Conservation (phyloP, 2,329 filamentous ascomycete species). For the Phyllosticta citribraziliensis region DNA sequence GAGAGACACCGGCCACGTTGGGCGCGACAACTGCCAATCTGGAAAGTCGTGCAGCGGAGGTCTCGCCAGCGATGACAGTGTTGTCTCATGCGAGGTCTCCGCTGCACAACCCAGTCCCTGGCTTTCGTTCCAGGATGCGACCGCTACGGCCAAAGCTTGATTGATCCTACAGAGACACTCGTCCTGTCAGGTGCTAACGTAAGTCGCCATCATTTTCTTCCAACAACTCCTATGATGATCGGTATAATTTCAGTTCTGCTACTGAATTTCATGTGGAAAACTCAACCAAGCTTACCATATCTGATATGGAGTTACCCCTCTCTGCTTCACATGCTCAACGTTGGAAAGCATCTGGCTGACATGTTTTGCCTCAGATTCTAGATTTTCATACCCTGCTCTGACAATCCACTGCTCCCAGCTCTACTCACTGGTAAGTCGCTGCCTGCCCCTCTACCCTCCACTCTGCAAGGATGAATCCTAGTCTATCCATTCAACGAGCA, state of each 20-base stretch:
- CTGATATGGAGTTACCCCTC: slow-evolving; percentile 25
- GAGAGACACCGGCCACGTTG: not conserved
- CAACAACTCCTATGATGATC: slow-evolving; percentile 33
- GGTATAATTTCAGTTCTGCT: slow-evolving; percentile 50
- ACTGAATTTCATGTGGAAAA: slow-evolving; percentile 52
- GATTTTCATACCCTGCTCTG: not conserved
- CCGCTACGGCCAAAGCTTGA: not conserved
- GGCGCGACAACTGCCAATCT: not conserved
- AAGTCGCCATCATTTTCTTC: not conserved
- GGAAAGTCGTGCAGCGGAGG: not conserved
- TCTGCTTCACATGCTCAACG: not conserved
- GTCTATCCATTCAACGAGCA: slow-evolving; percentile 55
- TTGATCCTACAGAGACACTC: not conserved
- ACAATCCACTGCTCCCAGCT: not conserved
- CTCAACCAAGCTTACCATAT: slow-evolving; percentile 47
- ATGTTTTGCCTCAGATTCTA: not conserved
- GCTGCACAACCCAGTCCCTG: not conserved
- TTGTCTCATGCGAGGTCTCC: not conserved
- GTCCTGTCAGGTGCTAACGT: not conserved
- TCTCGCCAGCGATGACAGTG: not conserved
- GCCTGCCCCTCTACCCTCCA: slow-evolving; percentile 1
- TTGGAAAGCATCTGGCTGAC: slow-evolving; percentile 9
- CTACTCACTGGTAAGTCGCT: not conserved
- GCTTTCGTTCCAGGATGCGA: not conserved
- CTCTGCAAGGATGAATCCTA: slow-evolving; percentile 47